A percentile compares a stretch with the other conserved stretches of the same genome.
phyloP scores from a whole-genome alignment of 2,329 filamentous ascomycete species.

The Hypoxylon sp. region DNA sequence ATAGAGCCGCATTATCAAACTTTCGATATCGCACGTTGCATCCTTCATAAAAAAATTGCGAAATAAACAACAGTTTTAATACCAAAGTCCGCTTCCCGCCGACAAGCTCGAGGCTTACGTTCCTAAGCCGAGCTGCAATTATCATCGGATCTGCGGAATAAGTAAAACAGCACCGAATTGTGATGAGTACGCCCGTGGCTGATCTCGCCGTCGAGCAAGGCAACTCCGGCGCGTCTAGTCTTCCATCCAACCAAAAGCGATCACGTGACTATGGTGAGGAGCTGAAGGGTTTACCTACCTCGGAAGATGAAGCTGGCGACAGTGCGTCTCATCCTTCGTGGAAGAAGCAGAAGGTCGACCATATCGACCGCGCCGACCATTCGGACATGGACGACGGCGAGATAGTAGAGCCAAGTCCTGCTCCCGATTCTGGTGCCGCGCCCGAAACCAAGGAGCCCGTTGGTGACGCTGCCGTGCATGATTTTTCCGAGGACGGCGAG shows the following conservation, averaged over 20 bases:
- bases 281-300: slow-evolving; percentile 43
- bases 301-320: slow-evolving; percentile 32
- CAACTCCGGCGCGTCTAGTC: slow-evolving; percentile 14
- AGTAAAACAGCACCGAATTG: slow-evolving; percentile 5
- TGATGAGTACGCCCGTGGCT: slow-evolving; percentile 17
- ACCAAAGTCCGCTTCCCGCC: too few species aligned
- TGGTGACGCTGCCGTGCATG: neutral
- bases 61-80: too few species aligned
- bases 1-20: slow-evolving; percentile 36
- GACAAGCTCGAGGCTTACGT: too few species aligned
- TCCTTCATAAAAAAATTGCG: too few species aligned
- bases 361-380: slow-evolving; percentile 20
- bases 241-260: slow-evolving; percentile 38
- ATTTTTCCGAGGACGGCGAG: slow-evolving; percentile 35
- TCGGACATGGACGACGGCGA: slow-evolving; percentile 47
- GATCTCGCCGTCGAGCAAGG: slow-evolving; percentile 24
- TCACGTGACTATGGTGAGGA: slow-evolving; percentile 43
- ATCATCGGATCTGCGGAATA: too few species aligned
- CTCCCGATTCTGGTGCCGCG: slow-evolving; percentile 8
- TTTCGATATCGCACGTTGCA: too few species aligned
- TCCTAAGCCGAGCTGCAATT: too few species aligned
- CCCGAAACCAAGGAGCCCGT: neutral
- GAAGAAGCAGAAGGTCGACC: slow-evolving; percentile 40
- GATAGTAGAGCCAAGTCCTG: slow-evolving; percentile 42
- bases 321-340: slow-evolving; percentile 10